A percentile compares a stretch with the other conserved stretches of the same genome.
Evolutionary conservation across 169 alveolate genomes (phyloP).

Genomic region (Plasmodium malariae): DNA sequence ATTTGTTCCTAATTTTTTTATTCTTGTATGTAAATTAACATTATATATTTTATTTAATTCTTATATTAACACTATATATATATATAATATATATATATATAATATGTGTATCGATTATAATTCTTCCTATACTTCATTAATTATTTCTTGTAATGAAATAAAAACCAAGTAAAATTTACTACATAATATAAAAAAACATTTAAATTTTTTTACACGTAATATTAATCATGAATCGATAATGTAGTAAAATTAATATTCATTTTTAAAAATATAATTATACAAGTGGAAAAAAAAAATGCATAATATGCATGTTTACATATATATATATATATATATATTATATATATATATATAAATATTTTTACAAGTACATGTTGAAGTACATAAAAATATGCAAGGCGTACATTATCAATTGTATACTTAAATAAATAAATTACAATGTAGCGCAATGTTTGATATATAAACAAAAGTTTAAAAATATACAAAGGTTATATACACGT

Average conservation of each 20-base stretch:
- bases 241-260: constrained; percentile 61
- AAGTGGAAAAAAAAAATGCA: constrained; percentile 11
- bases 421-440: constrained; percentile 28
- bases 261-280: constrained; percentile 47
- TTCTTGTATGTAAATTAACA: no score
- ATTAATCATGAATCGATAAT: not conserved
- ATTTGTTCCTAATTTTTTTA: no score
- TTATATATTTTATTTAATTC: no score
- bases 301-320: constrained; percentile 3
- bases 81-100: constrained; percentile 11
- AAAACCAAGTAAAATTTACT: constrained; percentile 3
- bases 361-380: constrained; percentile 2
- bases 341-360: constrained; percentile 3
- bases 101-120: constrained; percentile 13
- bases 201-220: constrained; percentile 12
- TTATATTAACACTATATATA: no score
- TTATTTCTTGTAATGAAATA: constrained; percentile 27
- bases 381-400: not conserved
- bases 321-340: no score
- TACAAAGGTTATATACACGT: constrained; percentile 3
- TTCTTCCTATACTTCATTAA: constrained; percentile 19
- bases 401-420: constrained; percentile 5
- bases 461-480: constrained; percentile 35
- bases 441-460: constrained; percentile 8
- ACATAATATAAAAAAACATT: constrained; percentile 5